A percentile compares a stretch with the other conserved stretches of the same genome.
Evolutionary conservation across 225 moss, liverwort and hornwort species (phyloP).

Genomic region (Thuidium tamariscinum): DNA sequence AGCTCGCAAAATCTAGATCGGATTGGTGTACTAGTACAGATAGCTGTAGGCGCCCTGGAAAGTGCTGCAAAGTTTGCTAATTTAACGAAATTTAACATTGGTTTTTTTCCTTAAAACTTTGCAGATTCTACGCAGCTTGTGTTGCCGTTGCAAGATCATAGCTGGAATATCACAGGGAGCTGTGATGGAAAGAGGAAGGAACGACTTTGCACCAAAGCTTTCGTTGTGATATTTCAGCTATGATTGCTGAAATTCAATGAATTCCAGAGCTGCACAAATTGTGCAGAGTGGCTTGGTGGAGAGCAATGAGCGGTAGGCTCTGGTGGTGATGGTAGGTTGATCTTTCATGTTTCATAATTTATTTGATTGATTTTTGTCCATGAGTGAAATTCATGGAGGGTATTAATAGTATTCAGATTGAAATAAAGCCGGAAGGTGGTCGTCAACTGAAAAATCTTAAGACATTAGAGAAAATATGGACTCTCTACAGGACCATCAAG

Average conservation of each 20-base stretch:
- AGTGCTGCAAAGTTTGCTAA: background rate
- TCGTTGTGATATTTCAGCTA: slow-evolving; percentile 8
- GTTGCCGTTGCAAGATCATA: background rate
- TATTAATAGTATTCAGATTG: too few relatives aligned
- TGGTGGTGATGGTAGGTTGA: background rate
- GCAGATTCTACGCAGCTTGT: background rate
- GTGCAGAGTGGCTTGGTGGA: background rate
- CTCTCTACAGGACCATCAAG: too few relatives aligned
- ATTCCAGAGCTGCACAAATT: background rate
- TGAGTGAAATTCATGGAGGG: background rate
- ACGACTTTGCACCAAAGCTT: background rate
- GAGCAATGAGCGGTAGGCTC: background rate
- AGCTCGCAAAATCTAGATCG: background rate
- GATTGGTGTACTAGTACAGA: background rate
- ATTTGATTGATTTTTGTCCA: background rate
- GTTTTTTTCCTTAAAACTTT: background rate
- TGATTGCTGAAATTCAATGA: background rate
- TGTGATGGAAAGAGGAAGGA: background rate
- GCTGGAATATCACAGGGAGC: background rate
- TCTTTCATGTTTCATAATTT: background rate
- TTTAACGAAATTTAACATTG: background rate
- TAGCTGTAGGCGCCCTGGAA: background rate
- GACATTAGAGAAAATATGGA: too few relatives aligned
- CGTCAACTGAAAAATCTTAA: too few relatives aligned
- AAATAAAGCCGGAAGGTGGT: too few relatives aligned